Evolutionary conservation across 2,329 filamentous ascomycete genomes (phyloP).

Genomic region (Coniochaeta sp.): DNA sequence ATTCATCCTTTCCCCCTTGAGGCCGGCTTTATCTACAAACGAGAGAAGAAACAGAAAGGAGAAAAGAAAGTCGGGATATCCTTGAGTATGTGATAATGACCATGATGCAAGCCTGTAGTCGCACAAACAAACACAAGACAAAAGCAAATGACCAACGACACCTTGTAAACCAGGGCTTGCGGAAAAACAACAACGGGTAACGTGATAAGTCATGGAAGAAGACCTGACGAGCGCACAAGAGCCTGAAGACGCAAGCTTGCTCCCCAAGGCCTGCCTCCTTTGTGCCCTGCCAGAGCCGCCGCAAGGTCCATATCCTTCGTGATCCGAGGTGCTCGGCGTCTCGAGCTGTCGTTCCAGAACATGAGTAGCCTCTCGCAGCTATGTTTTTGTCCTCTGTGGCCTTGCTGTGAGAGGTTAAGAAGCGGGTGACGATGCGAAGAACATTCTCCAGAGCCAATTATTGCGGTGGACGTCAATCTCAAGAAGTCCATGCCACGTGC

Average conservation of each 20-base stretch:
- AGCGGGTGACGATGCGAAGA: background rate
- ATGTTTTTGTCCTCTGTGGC: background rate
- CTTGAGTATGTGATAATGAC: background rate
- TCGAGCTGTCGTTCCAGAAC: background rate
- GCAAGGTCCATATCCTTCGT: background rate
- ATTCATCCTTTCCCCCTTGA: background rate
- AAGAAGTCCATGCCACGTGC: background rate
- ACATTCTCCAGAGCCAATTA: no score
- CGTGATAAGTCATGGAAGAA: background rate
- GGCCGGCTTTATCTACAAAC: slow-evolving; percentile 2
- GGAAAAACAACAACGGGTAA: slow-evolving; percentile 13
- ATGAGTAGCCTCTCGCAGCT: background rate
- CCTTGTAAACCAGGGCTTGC: slow-evolving; percentile 14
- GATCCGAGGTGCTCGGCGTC: background rate
- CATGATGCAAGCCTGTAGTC: slow-evolving; percentile 1
- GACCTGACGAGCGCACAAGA: background rate
- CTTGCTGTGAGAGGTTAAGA: background rate
- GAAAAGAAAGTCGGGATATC: background rate
- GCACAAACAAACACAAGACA: slow-evolving; percentile 6
- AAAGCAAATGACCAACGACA: slow-evolving; percentile 12
- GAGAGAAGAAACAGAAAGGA: background rate
- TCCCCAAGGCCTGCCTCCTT: background rate
- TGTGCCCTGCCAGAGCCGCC: background rate
- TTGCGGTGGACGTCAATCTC: no score
- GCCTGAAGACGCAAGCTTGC: background rate